Percentiles rank a stretch among this genome's conserved stretches.
These are phyloP conservation scores for Asterophora parasitica DNA, from an alignment of 768 basidiomycete species.

Conservation along the genomic window DNA sequence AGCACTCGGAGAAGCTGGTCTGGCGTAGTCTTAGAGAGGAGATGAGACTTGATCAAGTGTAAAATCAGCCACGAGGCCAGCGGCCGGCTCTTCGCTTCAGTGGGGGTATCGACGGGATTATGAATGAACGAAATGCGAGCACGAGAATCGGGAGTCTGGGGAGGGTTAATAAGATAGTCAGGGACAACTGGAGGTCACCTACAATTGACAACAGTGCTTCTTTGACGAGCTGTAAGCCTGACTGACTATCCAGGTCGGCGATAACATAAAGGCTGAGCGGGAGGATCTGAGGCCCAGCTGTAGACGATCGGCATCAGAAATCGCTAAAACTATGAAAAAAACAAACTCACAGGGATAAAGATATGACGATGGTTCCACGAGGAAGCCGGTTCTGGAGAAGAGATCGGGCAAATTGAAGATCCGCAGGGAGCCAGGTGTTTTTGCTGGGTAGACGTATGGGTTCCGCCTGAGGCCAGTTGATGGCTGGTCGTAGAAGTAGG, in stretches of 20 bases:
- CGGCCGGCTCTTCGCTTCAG: slow-evolving; percentile 15
- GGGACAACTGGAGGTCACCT: slow-evolving; percentile 15
- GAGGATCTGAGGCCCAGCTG: slow-evolving; percentile 28
- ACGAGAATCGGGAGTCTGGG: slow-evolving; percentile 39
- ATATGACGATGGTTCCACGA: slow-evolving; percentile 40
- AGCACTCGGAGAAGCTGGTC: slow-evolving; percentile 36
- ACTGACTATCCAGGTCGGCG: slow-evolving; percentile 68
- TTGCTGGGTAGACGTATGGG: slow-evolving; percentile 59
- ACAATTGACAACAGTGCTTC: slow-evolving; percentile 68
- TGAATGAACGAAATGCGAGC: slow-evolving; percentile 76
- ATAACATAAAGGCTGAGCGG: slow-evolving; percentile 60
- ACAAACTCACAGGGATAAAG: slow-evolving; percentile 55
- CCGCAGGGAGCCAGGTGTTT: slow-evolving; percentile 40
- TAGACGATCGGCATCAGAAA: background rate
- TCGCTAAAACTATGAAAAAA: background rate
- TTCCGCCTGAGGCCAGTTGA: slow-evolving; percentile 69
- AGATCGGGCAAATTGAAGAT: slow-evolving; percentile 55
- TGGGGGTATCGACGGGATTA: slow-evolving; percentile 41
- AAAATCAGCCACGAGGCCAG: slow-evolving; percentile 44
- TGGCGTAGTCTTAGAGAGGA: slow-evolving; percentile 36
- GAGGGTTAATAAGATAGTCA: background rate
- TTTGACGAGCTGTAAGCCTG: slow-evolving; percentile 53
- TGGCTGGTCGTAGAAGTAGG: slow-evolving; percentile 90
- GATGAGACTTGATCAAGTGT: slow-evolving; percentile 39
- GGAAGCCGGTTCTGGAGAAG: slow-evolving; percentile 42